Percentiles rank a stretch among this genome's conserved stretches.
Conservation (phyloP, 148 eudicot genomes). For the Chenopodium album region DNA sequence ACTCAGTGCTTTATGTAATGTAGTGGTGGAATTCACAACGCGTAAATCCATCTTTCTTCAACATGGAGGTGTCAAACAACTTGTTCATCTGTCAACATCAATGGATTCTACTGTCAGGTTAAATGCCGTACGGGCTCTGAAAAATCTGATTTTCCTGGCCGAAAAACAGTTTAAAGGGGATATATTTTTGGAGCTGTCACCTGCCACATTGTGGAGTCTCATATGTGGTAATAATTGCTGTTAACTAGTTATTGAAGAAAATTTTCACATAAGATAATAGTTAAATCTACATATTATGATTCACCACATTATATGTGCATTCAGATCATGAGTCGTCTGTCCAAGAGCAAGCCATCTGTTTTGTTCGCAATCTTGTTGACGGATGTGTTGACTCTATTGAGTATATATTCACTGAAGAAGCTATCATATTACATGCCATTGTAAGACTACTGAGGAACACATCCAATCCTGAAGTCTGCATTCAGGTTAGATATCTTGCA, state of each 20-base stretch:
- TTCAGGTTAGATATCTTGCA: slow-evolving; percentile 61
- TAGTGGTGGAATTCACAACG: slow-evolving; percentile 71
- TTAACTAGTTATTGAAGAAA: neutral
- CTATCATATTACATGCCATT: slow-evolving; percentile 60
- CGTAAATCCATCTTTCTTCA: slow-evolving; percentile 62
- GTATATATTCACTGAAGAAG: slow-evolving; percentile 63
- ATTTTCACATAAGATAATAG: neutral
- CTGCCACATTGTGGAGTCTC: slow-evolving; percentile 67
- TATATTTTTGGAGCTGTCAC: slow-evolving; percentile 61
- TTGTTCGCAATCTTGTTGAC: slow-evolving; percentile 82
- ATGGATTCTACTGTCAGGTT: slow-evolving; percentile 76
- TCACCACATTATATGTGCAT: neutral
- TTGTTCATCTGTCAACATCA: slow-evolving; percentile 82
- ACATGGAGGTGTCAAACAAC: slow-evolving; percentile 77
- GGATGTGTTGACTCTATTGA: slow-evolving; percentile 65
- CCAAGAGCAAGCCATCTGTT: slow-evolving; percentile 90
- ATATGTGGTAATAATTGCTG: slow-evolving; percentile 53
- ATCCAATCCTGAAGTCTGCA: slow-evolving; percentile 57
- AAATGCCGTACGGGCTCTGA: slow-evolving; percentile 78
- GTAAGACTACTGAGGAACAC: slow-evolving; percentile 59
- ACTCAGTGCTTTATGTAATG: slow-evolving; percentile 73
- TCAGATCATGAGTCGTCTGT: slow-evolving; percentile 84
- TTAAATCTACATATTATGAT: neutral
- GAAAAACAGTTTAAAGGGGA: slow-evolving; percentile 62
- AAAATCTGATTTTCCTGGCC: slow-evolving; percentile 71